phyloP scores from a whole-genome alignment of 768 basidiomycete genomes.

The Russula olivacea region DNA sequence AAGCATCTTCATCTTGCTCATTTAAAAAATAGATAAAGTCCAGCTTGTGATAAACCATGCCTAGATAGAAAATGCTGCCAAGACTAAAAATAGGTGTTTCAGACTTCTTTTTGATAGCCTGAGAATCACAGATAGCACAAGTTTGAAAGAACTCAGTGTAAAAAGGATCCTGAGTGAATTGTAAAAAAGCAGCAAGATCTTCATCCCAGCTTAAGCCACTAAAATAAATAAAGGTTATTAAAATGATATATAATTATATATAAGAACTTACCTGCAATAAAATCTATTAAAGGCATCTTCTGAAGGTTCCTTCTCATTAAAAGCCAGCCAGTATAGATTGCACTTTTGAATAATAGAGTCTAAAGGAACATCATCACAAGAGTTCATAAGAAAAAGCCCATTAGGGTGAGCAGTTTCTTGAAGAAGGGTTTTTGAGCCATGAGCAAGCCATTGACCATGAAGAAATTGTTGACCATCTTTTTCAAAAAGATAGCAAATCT shows the following conservation, averaged over 20 bases:
- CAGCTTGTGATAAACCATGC: slow-evolving; percentile 46
- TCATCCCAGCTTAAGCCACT: slow-evolving; percentile 50
- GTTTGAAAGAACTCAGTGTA: slow-evolving; percentile 27
- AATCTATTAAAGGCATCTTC: slow-evolving; percentile 46
- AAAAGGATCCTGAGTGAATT: slow-evolving; percentile 36
- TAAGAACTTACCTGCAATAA: slow-evolving; percentile 45
- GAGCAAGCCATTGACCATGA: slow-evolving; percentile 67
- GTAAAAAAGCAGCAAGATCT: slow-evolving; percentile 40
- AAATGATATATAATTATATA: background rate
- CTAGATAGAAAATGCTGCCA: slow-evolving; percentile 38
- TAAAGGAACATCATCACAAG: slow-evolving; percentile 52
- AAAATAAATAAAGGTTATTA: background rate
- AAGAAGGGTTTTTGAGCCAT: slow-evolving; percentile 58
- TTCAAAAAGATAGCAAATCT: slow-evolving; percentile 60
- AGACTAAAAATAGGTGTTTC: slow-evolving; percentile 27
- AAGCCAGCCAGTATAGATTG: slow-evolving; percentile 40
- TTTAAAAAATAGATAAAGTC: slow-evolving; percentile 56
- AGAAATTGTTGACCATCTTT: slow-evolving; percentile 43
- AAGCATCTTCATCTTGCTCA: slow-evolving; percentile 27
- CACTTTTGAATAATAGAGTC: slow-evolving; percentile 55
- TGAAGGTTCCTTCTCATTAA: slow-evolving; percentile 41
- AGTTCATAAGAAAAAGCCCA: slow-evolving; percentile 48
- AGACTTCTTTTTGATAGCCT: background rate
- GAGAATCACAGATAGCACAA: slow-evolving; percentile 21
- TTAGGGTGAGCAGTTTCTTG: slow-evolving; percentile 63